Evolutionary conservation across 768 basidiomycete species (phyloP).

Genomic region (Mycena rosella): DNA sequence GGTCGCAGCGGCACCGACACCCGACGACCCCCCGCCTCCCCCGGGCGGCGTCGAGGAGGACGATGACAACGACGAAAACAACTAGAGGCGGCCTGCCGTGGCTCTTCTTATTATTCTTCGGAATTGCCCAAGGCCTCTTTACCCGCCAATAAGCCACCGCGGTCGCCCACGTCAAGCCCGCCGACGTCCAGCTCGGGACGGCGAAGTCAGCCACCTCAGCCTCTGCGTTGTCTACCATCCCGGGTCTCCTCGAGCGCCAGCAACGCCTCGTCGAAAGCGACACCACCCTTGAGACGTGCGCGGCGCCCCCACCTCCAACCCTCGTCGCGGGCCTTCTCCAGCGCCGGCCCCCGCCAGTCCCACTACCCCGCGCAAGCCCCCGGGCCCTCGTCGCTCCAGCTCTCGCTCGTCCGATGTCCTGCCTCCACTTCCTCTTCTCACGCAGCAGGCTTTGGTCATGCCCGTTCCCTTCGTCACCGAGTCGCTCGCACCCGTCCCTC

Average conservation of each 20-base stretch:
- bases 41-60: conserved; percentile 3
- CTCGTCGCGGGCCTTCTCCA: background rate
- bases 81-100: background rate
- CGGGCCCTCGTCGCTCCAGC: background rate
- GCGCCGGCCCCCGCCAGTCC: background rate
- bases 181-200: too few relatives aligned
- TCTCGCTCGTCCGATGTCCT: background rate
- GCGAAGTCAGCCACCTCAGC: background rate
- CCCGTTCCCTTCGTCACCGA: background rate
- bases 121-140: background rate
- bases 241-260: background rate
- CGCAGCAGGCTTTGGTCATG: background rate
- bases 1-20: background rate
- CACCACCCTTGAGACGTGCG: too few relatives aligned
- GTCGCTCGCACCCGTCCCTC: background rate
- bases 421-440: background rate
- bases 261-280: background rate
- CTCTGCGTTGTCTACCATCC: background rate
- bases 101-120: background rate
- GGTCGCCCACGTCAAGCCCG: background rate
- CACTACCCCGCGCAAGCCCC: background rate
- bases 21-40: conserved; percentile 21
- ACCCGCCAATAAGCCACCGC: background rate
- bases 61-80: background rate
- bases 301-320: background rate